Base-by-base conservation (phyloP, 106 monocot genomes). In the Allium sativum region DNA sequence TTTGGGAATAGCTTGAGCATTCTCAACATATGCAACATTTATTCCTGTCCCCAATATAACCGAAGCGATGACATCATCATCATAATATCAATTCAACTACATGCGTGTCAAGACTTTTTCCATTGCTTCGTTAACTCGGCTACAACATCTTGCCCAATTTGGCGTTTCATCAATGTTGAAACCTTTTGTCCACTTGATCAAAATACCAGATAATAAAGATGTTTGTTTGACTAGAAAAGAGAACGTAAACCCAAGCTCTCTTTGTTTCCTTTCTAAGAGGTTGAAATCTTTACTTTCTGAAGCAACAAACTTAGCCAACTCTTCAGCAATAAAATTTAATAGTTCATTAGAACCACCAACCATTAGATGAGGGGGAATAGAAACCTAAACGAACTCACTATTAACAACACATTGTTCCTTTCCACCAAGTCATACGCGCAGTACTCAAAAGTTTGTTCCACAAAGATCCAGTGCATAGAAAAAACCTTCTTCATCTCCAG, bases 211-310 rank as follows among this genome's bases (percentile, higher is more conserved):
- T 10, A 84, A 66, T 63, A 98, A 80, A 0, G 96, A 98, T 56
- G 80, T 72, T 67, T 91, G 96, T 48, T 78, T 82, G 65, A 98
- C 96, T 20, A 91, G 96, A 66, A 98, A 98, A 56, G 96, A 98
- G 64, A 98, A 98, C 6, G 96, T 98, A 68, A 98, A 98, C n/a
- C 96, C 96, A 21, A 98, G 75, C 65, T 91, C 96, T 65, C 87
- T 82, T 76, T 84, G 79, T 68, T 78, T 87, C 0, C 88, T 85
- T 10, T 53, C 76, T 55, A 80, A 66, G 60, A 85, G 72, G 17
- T 83, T 82, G 75, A 77, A 75, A 50, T 70, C 76, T 56, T 80
- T 78, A 57, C 76, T 78, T 73, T 98, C 98, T 12, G 82, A 45
- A 58, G 68, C 73, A 51, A 98, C 76, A 73, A 98, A 98, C 21